Conservation (phyloP, 306 rosid genomes). For the Rubus idaeus region DNA sequence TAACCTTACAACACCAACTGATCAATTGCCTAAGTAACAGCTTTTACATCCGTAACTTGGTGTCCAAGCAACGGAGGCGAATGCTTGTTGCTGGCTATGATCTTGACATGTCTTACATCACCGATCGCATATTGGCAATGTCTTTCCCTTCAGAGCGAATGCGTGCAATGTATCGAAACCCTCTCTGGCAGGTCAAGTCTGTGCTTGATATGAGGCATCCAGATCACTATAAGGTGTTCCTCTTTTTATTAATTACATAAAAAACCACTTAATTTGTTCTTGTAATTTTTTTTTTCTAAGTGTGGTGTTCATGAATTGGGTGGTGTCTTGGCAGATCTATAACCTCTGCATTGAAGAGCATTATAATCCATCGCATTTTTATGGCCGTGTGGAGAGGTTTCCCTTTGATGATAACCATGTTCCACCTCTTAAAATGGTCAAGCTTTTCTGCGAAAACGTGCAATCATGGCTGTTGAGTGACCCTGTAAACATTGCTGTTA, state of each 20-base stretch:
- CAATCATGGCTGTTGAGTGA: slow-evolving; percentile 67
- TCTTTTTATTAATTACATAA: background rate
- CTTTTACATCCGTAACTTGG: slow-evolving; percentile 78
- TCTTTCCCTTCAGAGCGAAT: slow-evolving; percentile 90
- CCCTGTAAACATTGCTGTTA: slow-evolving; percentile 70
- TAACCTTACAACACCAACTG: slow-evolving; percentile 53
- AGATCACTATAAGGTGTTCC: slow-evolving; percentile 70
- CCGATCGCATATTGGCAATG: slow-evolving; percentile 84
- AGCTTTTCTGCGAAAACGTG: slow-evolving; percentile 76
- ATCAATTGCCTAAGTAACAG: slow-evolving; percentile 65
- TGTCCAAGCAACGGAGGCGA: slow-evolving; percentile 82
- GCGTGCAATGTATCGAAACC: slow-evolving; percentile 92
- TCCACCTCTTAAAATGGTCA: slow-evolving; percentile 74
- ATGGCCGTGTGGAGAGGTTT: slow-evolving; percentile 80
- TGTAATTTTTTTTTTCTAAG: background rate
- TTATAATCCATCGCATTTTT: slow-evolving; percentile 72
- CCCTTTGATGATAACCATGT: slow-evolving; percentile 97
- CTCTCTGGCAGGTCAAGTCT: slow-evolving; percentile 97
- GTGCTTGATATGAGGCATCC: slow-evolving; percentile 85
- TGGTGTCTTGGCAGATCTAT: slow-evolving; percentile 56
- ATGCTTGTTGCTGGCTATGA: slow-evolving; percentile 95
- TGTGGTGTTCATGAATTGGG: background rate
- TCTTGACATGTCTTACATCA: slow-evolving; percentile 95
- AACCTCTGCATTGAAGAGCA: slow-evolving; percentile 88
- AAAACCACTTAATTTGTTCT: background rate